Base-by-base conservation (phyloP, 192 early-diverging fungal genomes). In the Coemansia sp. region DNA sequence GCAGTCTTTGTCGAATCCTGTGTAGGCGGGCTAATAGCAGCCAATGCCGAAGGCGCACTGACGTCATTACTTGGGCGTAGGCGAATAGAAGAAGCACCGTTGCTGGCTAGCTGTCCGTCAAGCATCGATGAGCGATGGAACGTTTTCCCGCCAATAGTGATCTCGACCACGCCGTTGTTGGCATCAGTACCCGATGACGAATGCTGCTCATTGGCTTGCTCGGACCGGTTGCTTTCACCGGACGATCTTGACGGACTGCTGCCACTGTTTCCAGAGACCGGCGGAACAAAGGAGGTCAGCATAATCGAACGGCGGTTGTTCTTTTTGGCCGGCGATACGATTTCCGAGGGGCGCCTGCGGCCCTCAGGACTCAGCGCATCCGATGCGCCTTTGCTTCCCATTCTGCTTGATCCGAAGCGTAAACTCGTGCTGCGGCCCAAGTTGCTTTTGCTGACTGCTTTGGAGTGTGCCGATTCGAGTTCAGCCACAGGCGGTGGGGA, bases 251-350 rank as follows among this genome's bases (percentile, higher is more conserved):
- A 64, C 7, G 74, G 60, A n/a, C 68, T 74, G 64, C 16, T 69
- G 59, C 61, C 61, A 40, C 52, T 58, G 61, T 66, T 68, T n/a
- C n/a, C n/a, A 2, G 68, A 64, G 26, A 81, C 78, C 0, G 78
- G 78, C 20, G 78, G 78, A 8, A 74, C 72, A 63, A 81, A 81
- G 15, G 78, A 81, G 10, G 78, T 81, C 23, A 81, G 70, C 72
- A 81, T 68, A 6, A 81, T 81, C 2, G 78, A 81, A 26, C 78
- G 68, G 5, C 78, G 61, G 59, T 81, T 81, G 2, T 42, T 34
- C 63, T 63, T 64, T 34, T 71, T 77, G 1, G 48, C 59, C n/a
- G 72, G 34, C 2, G 69, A 68, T 0, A 70, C 33, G 7, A 33
- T 43, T 28, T 63, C 68, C 7, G 78, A 68, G 53, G 68, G 68